Evolutionary conservation across 805 yeast genomes (phyloP), one percentile per base, ranked within the genome.

Genomic region (Kazachstania taianensis): DNA sequence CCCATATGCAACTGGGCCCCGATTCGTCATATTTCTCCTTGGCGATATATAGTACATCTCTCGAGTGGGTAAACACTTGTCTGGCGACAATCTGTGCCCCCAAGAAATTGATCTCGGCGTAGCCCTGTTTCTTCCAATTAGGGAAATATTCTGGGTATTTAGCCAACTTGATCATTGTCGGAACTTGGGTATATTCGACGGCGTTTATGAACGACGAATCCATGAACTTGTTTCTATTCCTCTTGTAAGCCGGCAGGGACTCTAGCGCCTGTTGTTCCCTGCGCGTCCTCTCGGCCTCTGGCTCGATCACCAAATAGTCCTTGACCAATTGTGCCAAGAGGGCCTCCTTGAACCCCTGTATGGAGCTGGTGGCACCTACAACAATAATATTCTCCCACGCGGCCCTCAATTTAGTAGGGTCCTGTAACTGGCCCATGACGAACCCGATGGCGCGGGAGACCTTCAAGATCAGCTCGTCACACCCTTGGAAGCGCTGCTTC

Each of bases 111-210:
- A 79, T 73, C 46, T 83, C 86, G 39, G 79, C 77, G 71, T 80
- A 78, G 1, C 89, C 86, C 23, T 57, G 57, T 55, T 74, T 75
- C 61, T 87, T 87, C 96, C 96, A 89, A 46, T 84, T 94, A 1
- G 94, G 83, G 61, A 89, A 89, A 58, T 89, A 87, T 38, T 89
- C 97, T 0, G 96, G 94, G 56, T 75, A 70, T 49, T 79, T 78
- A 18, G 78, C 75, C 33, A 75, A 53, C 45, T 72, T 75, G 38
- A 87, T 70, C 10, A 76, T 66, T n/a, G 77, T 75, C 16, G 96
- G 97, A 2, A 79, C 86, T 61, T 89, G 97, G 34, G 68, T 58
- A 41, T 69, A 61, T 30, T 47, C 57, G 7, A 50, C 35, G 19
- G 48, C 40, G 19, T 48, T 49, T 5, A 57, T 38, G 35, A 58